A percentile compares a stretch with the other conserved stretches of the same genome.
Conservation (phyloP, 2,329 filamentous ascomycete genomes). For the Chaetomium strumarium region DNA sequence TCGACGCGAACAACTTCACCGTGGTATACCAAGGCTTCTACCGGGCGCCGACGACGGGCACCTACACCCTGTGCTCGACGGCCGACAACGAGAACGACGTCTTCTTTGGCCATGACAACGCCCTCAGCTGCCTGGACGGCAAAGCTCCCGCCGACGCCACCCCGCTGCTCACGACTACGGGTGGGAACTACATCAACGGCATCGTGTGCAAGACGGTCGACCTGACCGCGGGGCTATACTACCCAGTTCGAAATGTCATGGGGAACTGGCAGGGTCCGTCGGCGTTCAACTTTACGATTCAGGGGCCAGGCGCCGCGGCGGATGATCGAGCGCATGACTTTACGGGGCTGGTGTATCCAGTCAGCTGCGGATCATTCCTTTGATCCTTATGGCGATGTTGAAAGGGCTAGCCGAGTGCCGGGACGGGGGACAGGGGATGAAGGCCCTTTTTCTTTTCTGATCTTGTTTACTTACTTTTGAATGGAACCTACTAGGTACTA, state of each 20-base stretch:
- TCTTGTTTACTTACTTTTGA: too few species aligned
- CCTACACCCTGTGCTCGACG: background rate
- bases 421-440: too few species aligned
- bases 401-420: too few species aligned
- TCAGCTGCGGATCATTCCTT: background rate
- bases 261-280: background rate
- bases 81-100: slow-evolving; percentile 1
- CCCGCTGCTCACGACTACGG: background rate
- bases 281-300: slow-evolving; percentile 1
- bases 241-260: background rate
- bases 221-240: background rate
- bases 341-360: background rate
- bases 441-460: too few species aligned
- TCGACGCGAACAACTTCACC: slow-evolving; percentile 4
- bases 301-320: background rate
- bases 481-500: too few species aligned
- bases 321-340: background rate
- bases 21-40: slow-evolving; percentile 3
- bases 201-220: background rate
- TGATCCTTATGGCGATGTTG: too few species aligned
- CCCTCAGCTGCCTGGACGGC: background rate
- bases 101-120: background rate
- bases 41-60: background rate
- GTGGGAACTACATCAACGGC: background rate
- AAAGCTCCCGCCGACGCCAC: background rate